Conservation (phyloP, 805 yeast genomes). For the Pichia cephalocereana region DNA sequence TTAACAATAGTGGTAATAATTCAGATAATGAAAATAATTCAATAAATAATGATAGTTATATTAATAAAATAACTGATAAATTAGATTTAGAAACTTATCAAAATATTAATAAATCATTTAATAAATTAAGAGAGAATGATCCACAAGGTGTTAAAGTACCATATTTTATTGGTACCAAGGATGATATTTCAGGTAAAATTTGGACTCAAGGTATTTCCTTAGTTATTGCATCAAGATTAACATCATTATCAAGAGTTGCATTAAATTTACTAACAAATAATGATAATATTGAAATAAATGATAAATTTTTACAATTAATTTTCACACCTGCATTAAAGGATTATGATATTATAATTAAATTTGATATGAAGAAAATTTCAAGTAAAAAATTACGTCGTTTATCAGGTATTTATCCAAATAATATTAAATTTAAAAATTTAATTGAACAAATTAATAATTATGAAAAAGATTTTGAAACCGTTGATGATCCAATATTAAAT, state of each 20-base stretch:
- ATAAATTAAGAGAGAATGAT: slow-evolving; percentile 61
- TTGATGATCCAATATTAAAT: slow-evolving; percentile 60
- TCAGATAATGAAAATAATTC: no score
- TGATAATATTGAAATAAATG: slow-evolving; percentile 9
- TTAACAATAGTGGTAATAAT: slow-evolving; percentile 11
- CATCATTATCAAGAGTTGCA: slow-evolving; percentile 78
- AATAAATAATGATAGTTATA: slow-evolving; percentile 12
- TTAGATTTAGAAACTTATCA: slow-evolving; percentile 56
- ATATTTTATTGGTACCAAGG: slow-evolving; percentile 72
- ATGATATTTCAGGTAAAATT: slow-evolving; percentile 77
- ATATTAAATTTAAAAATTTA: slow-evolving; percentile 51
- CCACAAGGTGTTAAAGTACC: slow-evolving; percentile 76
- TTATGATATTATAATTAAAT: slow-evolving; percentile 68
- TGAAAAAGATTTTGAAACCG: slow-evolving; percentile 23
- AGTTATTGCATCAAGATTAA: slow-evolving; percentile 80
- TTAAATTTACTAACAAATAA: slow-evolving; percentile 33
- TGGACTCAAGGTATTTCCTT: slow-evolving; percentile 49
- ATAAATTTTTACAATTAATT: slow-evolving; percentile 39
- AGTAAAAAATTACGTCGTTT: slow-evolving; percentile 30
- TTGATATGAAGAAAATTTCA: slow-evolving; percentile 28
- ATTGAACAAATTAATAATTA: slow-evolving; percentile 29
- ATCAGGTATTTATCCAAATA: slow-evolving; percentile 48
- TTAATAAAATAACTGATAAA: slow-evolving; percentile 47
- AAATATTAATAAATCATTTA: slow-evolving; percentile 53
- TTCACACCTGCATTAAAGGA: slow-evolving; percentile 80